Conservation (phyloP, 2,329 filamentous ascomycete species). For the Aspergillus arachidicola region DNA sequence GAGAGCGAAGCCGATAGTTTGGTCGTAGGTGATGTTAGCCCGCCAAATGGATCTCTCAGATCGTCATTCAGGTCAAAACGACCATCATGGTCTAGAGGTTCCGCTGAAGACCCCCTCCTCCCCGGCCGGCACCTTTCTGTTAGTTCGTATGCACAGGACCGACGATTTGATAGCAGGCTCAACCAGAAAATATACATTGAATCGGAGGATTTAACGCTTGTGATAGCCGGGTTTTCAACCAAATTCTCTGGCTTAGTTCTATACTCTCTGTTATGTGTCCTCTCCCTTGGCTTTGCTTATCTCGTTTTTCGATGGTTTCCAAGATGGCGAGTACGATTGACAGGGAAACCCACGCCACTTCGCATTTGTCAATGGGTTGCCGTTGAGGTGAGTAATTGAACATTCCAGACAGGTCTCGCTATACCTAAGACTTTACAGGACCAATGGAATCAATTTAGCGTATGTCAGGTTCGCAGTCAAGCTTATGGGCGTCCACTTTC, state of each 20-base stretch:
- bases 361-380: constrained; percentile 86
- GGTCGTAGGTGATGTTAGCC: constrained; percentile 42
- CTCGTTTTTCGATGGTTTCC: constrained; percentile 89
- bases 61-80: constrained; percentile 36
- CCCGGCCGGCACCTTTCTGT: constrained; percentile 68
- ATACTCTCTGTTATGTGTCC: constrained; percentile 71
- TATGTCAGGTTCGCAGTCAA: constrained; percentile 68
- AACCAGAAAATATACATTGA: constrained; percentile 92
- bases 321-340: constrained; percentile 76
- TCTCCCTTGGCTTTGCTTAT: constrained; percentile 77
- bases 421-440: constrained; percentile 56
- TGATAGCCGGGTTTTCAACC: constrained; percentile 87
- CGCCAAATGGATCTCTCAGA: constrained; percentile 39
- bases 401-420: background rate
- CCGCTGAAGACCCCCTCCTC: constrained; percentile 63
- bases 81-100: constrained; percentile 44
- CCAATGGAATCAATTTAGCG: constrained; percentile 89
- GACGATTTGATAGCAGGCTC: constrained; percentile 62
- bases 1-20: constrained; percentile 48
- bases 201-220: constrained; percentile 92
- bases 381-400: constrained; percentile 65
- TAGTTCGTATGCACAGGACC: constrained; percentile 67
- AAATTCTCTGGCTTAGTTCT: constrained; percentile 67
- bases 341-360: constrained; percentile 70
- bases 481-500: constrained; percentile 65